These are phyloP conservation scores for Gynandropsis gynandra DNA, from an alignment of 345 rosid species.

Conservation along the genomic window DNA sequence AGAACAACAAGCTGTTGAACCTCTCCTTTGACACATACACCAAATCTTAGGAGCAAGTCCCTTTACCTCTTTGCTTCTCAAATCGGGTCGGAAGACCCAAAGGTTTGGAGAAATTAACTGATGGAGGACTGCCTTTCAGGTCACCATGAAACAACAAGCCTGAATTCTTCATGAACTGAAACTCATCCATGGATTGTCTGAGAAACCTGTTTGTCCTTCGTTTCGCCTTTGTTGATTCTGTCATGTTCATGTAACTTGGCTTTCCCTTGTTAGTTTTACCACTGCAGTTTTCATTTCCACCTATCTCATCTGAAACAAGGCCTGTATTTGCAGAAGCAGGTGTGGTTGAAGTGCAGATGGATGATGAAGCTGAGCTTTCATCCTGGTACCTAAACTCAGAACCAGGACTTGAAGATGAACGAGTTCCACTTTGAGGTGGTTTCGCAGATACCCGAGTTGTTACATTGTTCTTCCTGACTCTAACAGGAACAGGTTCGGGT, in stretches of 20 bases:
- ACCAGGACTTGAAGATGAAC: constrained; percentile 65
- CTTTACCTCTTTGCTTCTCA: constrained; percentile 29
- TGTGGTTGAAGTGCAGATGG: constrained; percentile 67
- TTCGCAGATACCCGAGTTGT: constrained; percentile 70
- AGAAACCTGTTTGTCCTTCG: constrained; percentile 40
- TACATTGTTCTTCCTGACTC: constrained; percentile 66
- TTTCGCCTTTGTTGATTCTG: constrained; percentile 87
- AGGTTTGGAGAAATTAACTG: constrained; percentile 43
- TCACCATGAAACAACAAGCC: constrained; percentile 39
- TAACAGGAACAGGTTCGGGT: constrained; percentile 35
- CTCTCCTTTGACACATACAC: constrained; percentile 13
- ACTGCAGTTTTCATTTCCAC: constrained; percentile 39
- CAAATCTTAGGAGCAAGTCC: constrained; percentile 22
- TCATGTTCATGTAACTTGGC: constrained; percentile 80
- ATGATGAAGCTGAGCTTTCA: constrained; percentile 75
- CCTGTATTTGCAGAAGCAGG: constrained; percentile 52
- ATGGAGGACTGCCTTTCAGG: constrained; percentile 30
- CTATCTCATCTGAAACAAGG: constrained; percentile 43
- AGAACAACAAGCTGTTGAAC: constrained; percentile 61
- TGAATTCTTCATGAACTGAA: constrained; percentile 58
- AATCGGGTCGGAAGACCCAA: constrained; percentile 36
- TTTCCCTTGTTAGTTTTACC: constrained; percentile 26
- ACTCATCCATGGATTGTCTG: constrained; percentile 91
- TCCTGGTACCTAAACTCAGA: constrained; percentile 51
- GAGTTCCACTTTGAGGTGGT: constrained; percentile 44